A percentile compares a stretch with the other conserved stretches of the same genome.
These are phyloP conservation scores for Solanum sejunctum DNA, from an alignment of 257 asterid species.

Conservation along the genomic window DNA sequence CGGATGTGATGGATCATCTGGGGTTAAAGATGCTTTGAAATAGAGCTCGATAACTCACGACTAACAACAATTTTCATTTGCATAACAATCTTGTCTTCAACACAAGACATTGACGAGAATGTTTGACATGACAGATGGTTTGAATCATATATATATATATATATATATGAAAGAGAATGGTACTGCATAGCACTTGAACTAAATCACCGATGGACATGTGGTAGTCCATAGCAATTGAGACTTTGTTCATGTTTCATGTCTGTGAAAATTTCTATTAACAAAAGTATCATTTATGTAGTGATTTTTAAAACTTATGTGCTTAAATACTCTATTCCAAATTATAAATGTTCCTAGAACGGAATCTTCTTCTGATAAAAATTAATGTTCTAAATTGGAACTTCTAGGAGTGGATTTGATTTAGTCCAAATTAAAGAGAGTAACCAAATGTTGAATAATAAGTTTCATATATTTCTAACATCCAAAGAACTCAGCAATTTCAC, in stretches of 20 bases:
- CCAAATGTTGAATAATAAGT: background rate
- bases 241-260: background rate
- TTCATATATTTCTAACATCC: too few species aligned
- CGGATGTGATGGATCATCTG: background rate
- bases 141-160: background rate
- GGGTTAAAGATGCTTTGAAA: background rate
- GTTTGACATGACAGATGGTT: background rate
- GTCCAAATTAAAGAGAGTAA: background rate
- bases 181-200: background rate
- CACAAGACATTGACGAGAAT: background rate
- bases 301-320: background rate
- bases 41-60: background rate
- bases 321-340: background rate
- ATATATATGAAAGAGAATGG: background rate
- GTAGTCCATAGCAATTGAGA: background rate
- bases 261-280: background rate
- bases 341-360: background rate
- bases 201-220: background rate
- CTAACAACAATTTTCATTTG: background rate
- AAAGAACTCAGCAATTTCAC: too few species aligned
- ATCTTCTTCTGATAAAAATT: background rate
- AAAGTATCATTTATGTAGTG: background rate
- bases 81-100: background rate
- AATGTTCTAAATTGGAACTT: background rate
- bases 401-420: background rate